Evolutionary conservation across 192 early-diverging fungal species (phyloP).

Genomic region (Linnemannia hyalina): DNA sequence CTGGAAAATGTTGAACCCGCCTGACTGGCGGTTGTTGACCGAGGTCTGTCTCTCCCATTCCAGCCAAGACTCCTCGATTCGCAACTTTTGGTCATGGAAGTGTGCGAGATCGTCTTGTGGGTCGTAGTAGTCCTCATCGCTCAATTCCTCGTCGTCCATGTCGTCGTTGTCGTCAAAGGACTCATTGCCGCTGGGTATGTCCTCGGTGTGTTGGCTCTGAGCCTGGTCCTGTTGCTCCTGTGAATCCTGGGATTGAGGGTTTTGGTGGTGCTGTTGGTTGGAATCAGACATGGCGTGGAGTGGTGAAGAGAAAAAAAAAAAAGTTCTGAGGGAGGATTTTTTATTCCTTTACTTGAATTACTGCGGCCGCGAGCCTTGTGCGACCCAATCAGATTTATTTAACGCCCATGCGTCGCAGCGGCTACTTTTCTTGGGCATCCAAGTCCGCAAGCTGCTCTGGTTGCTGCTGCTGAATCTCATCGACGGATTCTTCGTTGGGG

Average conservation of each 20-base stretch:
- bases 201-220: background rate
- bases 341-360: background rate
- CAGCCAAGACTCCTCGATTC: constrained; percentile 48
- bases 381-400: background rate
- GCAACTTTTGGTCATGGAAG: constrained; percentile 36
- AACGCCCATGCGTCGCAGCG: background rate
- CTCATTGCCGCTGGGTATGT: background rate
- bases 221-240: background rate
- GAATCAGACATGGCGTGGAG: background rate
- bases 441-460: background rate
- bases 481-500: constrained; percentile 25
- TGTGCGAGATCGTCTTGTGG: constrained; percentile 30
- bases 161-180: constrained; percentile 10
- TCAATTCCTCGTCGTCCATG: constrained; percentile 13
- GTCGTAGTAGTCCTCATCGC: constrained; percentile 46
- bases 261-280: background rate
- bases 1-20: constrained; percentile 24
- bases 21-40: constrained; percentile 27
- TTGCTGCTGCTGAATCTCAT: constrained; percentile 15
- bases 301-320: background rate
- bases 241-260: background rate
- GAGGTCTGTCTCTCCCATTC: constrained; percentile 45
- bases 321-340: background rate
- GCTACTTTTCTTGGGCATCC: background rate
- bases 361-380: background rate